phyloP scores from a whole-genome alignment of 192 early-diverging fungal species.

The Coemansia reversa region DNA sequence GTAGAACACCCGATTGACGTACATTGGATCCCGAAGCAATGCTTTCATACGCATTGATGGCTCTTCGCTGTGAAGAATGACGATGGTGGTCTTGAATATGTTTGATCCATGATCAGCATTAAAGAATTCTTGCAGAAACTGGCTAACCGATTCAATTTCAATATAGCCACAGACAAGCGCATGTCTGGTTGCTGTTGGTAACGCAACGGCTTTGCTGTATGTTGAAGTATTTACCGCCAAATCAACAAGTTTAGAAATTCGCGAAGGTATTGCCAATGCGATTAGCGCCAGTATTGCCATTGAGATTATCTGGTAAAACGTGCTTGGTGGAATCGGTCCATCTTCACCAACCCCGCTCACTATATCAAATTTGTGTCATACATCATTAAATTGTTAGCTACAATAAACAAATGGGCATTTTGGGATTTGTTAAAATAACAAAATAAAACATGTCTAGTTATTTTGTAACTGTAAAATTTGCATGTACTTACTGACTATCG shows the following conservation, averaged over 20 bases:
- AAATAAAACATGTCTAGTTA: background rate
- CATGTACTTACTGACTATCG: conserved; percentile 47
- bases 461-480: background rate
- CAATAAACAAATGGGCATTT: too few species aligned
- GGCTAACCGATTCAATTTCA: conserved; percentile 34
- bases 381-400: background rate
- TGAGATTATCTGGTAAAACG: conserved; percentile 43
- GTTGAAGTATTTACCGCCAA: conserved; percentile 44
- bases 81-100: conserved; percentile 42
- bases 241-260: conserved; percentile 35
- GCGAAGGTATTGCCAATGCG: conserved; percentile 50
- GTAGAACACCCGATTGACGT: conserved; percentile 51
- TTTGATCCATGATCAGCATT: conserved; percentile 51
- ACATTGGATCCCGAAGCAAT: conserved; percentile 35
- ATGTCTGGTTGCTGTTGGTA: conserved; percentile 35
- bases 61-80: conserved; percentile 39
- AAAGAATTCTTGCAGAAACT: conserved; percentile 55
- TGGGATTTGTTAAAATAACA: background rate
- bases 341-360: conserved; percentile 37
- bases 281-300: conserved; percentile 46
- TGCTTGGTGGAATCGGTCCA: conserved; percentile 42
- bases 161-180: conserved; percentile 46
- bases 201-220: conserved; percentile 34
- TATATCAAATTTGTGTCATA: conserved; percentile 19
- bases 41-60: conserved; percentile 47